These are phyloP conservation scores for Wickerhamiella dianesei DNA, from an alignment of 805 yeast species.

Conservation along the genomic window DNA sequence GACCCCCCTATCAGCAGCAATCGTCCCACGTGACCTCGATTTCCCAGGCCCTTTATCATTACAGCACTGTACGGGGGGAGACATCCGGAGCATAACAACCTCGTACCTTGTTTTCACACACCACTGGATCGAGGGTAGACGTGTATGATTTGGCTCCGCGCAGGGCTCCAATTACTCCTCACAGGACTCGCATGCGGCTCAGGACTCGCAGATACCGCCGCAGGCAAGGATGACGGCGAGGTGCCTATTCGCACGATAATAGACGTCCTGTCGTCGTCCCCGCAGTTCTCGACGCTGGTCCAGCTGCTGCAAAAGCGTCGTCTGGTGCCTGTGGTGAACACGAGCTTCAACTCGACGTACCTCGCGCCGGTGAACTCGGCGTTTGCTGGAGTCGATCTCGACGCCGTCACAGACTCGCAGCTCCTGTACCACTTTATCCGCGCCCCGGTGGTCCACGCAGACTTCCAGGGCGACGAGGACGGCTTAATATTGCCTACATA, in stretches of 20 bases:
- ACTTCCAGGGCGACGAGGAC: conserved; percentile 2
- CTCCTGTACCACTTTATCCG: conserved; percentile 25
- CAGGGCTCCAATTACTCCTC: not conserved
- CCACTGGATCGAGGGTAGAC: not conserved
- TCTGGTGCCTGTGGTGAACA: conserved; percentile 47
- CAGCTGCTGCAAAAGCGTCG: conserved; percentile 48
- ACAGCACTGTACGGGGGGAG: too few relatives aligned
- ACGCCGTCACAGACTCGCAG: conserved; percentile 13
- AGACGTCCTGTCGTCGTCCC: conserved; percentile 53
- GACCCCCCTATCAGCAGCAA: too few relatives aligned
- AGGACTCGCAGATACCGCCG: not conserved
- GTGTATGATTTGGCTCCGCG: not conserved
- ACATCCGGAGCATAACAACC: too few relatives aligned
- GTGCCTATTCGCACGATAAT: conserved; percentile 29
- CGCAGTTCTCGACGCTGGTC: conserved; percentile 52
- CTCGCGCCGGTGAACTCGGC: conserved; percentile 76
- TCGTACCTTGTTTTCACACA: not conserved
- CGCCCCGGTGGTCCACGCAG: conserved; percentile 10
- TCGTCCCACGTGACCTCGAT: too few relatives aligned
- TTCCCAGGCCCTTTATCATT: too few relatives aligned
- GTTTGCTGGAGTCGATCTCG: conserved; percentile 28
- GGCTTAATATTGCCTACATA: conserved; percentile 8
- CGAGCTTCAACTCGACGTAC: conserved; percentile 49
- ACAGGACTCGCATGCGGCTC: not conserved
- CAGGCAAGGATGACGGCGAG: not conserved